A percentile compares a stretch with the other conserved stretches of the same genome.
These are phyloP conservation scores for Lyophyllum decastes DNA, from an alignment of 768 basidiomycete species.

Conservation along the genomic window DNA sequence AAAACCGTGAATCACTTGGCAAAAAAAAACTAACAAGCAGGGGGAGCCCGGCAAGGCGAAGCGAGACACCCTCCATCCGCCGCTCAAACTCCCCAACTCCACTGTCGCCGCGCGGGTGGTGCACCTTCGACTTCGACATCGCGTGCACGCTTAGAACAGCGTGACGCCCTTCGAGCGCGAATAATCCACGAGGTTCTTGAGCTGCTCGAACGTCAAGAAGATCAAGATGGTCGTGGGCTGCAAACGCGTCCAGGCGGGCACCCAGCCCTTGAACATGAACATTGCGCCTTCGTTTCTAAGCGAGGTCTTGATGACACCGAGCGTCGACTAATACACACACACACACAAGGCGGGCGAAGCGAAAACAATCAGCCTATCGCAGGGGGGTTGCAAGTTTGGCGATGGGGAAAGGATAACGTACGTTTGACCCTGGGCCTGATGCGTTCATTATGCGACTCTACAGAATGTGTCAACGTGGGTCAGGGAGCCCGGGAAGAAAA, in stretches of 20 bases:
- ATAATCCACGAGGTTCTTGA: conserved; percentile 73
- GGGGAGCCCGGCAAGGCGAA: too few species aligned
- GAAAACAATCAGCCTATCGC: not conserved
- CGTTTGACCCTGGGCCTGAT: conserved; percentile 75
- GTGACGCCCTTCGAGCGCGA: conserved; percentile 43
- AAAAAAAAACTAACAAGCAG: too few species aligned
- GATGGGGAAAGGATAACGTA: too few species aligned
- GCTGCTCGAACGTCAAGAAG: conserved; percentile 81
- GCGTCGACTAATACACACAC: conserved; percentile 76
- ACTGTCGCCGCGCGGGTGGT: too few species aligned
- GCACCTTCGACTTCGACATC: too few species aligned
- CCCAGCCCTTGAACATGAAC: conserved; percentile 95
- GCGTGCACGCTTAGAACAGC: too few species aligned
- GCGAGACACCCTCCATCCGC: not conserved
- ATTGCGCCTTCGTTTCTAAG: conserved; percentile 75
- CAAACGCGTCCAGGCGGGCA: conserved; percentile 83
- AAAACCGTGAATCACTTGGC: too few species aligned
- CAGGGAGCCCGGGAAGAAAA: not conserved
- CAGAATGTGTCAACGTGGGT: not conserved
- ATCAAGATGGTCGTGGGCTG: conserved; percentile 89
- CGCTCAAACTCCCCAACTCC: not conserved
- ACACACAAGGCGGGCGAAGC: too few species aligned
- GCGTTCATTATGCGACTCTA: conserved; percentile 90
- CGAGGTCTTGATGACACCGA: conserved; percentile 68
- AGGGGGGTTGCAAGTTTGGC: too few species aligned